Conservation (phyloP, 345 rosid genomes). For the Psidium guajava region DNA sequence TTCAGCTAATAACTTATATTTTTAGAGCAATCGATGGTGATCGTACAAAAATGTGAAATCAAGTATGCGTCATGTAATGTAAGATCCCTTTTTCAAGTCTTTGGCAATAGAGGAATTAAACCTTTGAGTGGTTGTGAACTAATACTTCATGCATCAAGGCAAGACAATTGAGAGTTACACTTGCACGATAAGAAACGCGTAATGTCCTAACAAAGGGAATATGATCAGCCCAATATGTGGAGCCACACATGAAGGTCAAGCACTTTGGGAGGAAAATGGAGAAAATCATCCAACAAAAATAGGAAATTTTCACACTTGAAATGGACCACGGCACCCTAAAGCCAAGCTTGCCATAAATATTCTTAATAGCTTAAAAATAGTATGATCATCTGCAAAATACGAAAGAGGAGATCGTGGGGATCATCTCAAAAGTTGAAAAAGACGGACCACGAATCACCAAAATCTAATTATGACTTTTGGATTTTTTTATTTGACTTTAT, state of each 20-base stretch:
- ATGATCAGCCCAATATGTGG: background rate
- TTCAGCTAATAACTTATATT: too few species aligned
- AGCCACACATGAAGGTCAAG: background rate
- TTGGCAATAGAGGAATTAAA: background rate
- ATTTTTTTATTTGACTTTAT: background rate
- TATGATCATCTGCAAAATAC: too few species aligned
- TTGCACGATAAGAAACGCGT: background rate
- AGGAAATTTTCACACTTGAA: background rate
- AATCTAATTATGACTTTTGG: background rate
- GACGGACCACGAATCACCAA: background rate
- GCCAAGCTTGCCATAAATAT: too few species aligned
- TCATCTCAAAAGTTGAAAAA: background rate
- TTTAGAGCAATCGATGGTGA: too few species aligned
- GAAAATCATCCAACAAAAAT: background rate
- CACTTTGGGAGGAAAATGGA: background rate
- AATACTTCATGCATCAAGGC: background rate
- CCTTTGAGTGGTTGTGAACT: background rate
- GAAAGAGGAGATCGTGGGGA: background rate
- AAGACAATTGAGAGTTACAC: background rate
- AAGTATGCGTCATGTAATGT: background rate
- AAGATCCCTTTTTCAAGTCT: background rate
- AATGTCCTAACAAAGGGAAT: background rate
- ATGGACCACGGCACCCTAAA: background rate
- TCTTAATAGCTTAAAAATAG: too few species aligned
- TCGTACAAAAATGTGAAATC: too few species aligned